Conservation (phyloP, 2,329 filamentous ascomycete genomes). For the Apiospora pterosperma region DNA sequence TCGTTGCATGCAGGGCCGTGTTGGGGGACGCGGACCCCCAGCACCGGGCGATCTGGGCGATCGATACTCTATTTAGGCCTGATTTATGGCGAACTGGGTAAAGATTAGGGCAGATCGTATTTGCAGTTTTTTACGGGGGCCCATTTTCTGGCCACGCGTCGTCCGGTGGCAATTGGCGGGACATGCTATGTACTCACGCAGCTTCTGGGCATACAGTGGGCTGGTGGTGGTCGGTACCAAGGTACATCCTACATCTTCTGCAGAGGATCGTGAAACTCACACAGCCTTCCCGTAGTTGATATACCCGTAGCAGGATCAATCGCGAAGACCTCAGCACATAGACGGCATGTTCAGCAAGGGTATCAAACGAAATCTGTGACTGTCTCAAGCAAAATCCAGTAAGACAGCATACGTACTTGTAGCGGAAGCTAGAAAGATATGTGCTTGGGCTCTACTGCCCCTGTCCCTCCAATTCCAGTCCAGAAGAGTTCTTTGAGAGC, state of each 20-base stretch:
- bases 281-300: not conserved
- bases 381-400: not conserved
- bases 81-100: not conserved
- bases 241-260: not conserved
- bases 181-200: not conserved
- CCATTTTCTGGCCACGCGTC: not conserved
- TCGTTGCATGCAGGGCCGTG: not conserved
- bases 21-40: not conserved
- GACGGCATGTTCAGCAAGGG: not conserved
- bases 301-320: not conserved
- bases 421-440: not conserved
- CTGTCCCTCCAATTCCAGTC: not conserved
- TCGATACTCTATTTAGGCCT: not conserved
- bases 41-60: constrained; percentile 1
- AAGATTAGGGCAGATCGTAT: not conserved
- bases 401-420: not conserved
- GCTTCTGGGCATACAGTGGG: no score
- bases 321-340: not conserved
- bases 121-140: not conserved
- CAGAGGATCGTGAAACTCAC: not conserved
- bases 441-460: not conserved
- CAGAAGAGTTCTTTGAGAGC: not conserved
- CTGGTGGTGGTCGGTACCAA: no score
- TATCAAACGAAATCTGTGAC: not conserved
- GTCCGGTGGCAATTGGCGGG: not conserved